Base-by-base conservation (phyloP, 805 yeast species). In the Ogataea haglerorum region DNA sequence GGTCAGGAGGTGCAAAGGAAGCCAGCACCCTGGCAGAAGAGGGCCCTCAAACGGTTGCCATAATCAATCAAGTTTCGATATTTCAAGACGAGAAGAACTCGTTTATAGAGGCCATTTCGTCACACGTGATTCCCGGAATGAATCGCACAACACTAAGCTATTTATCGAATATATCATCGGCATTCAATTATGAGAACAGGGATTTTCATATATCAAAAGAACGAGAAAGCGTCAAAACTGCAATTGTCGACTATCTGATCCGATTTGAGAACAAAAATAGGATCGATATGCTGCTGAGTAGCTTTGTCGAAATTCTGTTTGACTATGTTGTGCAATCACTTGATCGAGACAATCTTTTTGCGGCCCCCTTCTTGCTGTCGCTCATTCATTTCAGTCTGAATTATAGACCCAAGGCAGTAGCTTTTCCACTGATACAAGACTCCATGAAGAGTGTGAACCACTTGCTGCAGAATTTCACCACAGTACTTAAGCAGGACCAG, bases 391-490 rank as follows among this genome's bases (percentile, higher is more conserved):
- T 76, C 37, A 53, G 78, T 1, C 57, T 82, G 5, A 68, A 60
- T 15, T 85, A 79, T 58, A 67, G 85, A 53, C 81, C 85, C 1
- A 73, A 75, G 41, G 89, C 91, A 1, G 68, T 81, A 1, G 65
- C 64, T 15, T 59, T 52, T 26, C 52, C 56, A 10, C 63, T 71
- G 17, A 62, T 67, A 49, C 67, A 53, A 36, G 53, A 54, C 28
- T 40, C 60, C 3, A 52, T 67, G 8, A 47, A 46, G 2, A 57
- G 62, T 35, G 49, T 54, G 4, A 49, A 57, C 25, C 60, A 25
- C 19, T 40, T 60, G n/a, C 30, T 61, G 10, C 34, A 34, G n/a
- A 36, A 44, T n/a, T 58, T 51, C 40, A 47, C 54, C 2, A 45
- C 49, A 28, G 48, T 61, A 2, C 40, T 65, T 17, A 61, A 60